phyloP scores from a whole-genome alignment of 2,329 filamentous ascomycete genomes.

The Hymenoscyphus occultus region DNA sequence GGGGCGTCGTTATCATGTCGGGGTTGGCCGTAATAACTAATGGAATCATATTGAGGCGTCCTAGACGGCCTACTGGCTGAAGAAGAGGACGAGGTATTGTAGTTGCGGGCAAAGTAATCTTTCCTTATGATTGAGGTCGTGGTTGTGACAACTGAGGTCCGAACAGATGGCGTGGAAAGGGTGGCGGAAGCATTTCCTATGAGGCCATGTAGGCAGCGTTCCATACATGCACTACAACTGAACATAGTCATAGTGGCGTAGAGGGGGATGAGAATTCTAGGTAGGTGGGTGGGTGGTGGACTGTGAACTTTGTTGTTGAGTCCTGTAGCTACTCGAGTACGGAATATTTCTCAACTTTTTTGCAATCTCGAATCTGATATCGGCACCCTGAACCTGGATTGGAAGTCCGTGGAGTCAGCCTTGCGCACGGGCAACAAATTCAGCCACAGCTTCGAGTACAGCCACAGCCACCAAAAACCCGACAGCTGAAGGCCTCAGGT shows the following conservation, averaged over 20 bases:
- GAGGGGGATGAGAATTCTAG: too few relatives aligned
- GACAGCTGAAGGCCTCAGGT: too few relatives aligned
- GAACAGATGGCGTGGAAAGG: slow-evolving; percentile 11
- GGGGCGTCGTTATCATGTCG: background rate
- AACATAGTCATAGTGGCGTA: slow-evolving; percentile 31
- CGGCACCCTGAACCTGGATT: background rate
- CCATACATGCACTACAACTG: slow-evolving; percentile 32
- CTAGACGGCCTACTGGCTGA: background rate
- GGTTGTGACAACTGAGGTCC: slow-evolving; percentile 4
- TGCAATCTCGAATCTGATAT: too few relatives aligned
- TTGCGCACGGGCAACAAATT: slow-evolving; percentile 3
- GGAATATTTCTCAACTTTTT: background rate
- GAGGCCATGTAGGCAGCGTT: slow-evolving; percentile 30
- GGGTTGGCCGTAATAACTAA: background rate
- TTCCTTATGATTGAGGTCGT: slow-evolving; percentile 3
- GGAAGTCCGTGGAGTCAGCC: background rate
- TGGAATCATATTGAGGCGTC: background rate
- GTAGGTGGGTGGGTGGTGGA: too few relatives aligned
- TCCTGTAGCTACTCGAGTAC: too few relatives aligned
- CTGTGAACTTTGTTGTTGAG: background rate
- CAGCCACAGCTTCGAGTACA: background rate
- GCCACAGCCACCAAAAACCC: too few relatives aligned
- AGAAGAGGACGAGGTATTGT: background rate
- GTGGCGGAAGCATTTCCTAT: slow-evolving; percentile 25
- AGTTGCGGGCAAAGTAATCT: slow-evolving; percentile 15